phyloP scores from a whole-genome alignment of 2,329 filamentous ascomycete genomes.

The Fusarium verticillioides region DNA sequence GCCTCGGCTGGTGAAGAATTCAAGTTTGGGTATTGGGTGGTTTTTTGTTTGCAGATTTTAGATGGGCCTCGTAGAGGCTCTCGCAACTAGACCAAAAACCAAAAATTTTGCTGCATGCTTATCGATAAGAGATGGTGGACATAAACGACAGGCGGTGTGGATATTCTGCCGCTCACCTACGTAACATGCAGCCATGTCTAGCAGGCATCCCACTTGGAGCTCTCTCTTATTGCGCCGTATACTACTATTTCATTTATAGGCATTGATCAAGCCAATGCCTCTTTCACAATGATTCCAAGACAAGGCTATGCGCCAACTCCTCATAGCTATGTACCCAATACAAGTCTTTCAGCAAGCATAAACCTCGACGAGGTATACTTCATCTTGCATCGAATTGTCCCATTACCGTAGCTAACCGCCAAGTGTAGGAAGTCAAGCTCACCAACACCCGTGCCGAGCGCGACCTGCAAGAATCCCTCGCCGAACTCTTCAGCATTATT shows the following conservation, averaged over 20 bases:
- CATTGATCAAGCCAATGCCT: conserved; percentile 43
- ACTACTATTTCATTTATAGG: not conserved
- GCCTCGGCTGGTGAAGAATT: conserved; percentile 43
- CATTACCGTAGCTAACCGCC: conserved; percentile 25
- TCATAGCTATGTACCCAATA: conserved; percentile 90
- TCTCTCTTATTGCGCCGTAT: conserved; percentile 8
- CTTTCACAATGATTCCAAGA: conserved; percentile 62
- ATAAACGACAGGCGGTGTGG: conserved; percentile 47
- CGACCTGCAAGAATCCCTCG: conserved; percentile 93
- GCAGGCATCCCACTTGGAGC: conserved; percentile 40
- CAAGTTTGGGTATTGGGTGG: conserved; percentile 12
- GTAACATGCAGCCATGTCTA: conserved; percentile 36
- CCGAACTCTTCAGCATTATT: conserved; percentile 97
- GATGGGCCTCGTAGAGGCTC: conserved; percentile 23
- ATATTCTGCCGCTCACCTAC: conserved; percentile 49
- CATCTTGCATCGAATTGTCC: not conserved
- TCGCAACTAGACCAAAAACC: conserved; percentile 46
- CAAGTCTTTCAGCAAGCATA: conserved; percentile 85
- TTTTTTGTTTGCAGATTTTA: conserved; percentile 33
- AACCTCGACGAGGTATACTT: conserved; percentile 85
- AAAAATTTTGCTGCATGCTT: conserved; percentile 51
- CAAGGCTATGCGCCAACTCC: conserved; percentile 89
- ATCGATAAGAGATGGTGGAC: conserved; percentile 49
- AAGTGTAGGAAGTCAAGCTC: conserved; percentile 89
- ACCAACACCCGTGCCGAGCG: conserved; percentile 87